Evolutionary conservation across 2,329 filamentous ascomycete genomes (phyloP).

Genomic region (Aphanoascus verrucosus): DNA sequence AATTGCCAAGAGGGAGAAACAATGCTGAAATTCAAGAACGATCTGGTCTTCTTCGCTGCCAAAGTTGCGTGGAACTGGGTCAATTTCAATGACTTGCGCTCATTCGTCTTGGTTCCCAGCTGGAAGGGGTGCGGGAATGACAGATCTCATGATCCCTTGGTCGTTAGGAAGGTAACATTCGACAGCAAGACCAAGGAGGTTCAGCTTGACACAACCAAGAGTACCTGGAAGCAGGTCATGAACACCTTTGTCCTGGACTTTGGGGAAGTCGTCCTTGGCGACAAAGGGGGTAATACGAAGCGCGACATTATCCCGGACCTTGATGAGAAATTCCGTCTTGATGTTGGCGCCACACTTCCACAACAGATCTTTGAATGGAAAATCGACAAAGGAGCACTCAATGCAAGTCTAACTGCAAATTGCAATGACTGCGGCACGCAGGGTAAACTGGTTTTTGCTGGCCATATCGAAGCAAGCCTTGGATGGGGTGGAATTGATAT

Average conservation of each 20-base stretch:
- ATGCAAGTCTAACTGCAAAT: conserved; percentile 9
- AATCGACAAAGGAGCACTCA: conserved; percentile 1
- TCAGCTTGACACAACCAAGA: conserved; percentile 5
- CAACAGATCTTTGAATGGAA: conserved; percentile 6
- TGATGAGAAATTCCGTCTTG: conserved; percentile 7
- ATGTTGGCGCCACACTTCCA: conserved; percentile 3
- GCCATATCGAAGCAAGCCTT: conserved; percentile 11
- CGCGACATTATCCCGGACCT: conserved; percentile 7
- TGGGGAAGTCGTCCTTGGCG: conserved; percentile 9
- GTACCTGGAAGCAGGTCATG: conserved; percentile 11
- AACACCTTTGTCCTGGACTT: conserved; percentile 8
- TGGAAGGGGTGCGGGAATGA: conserved; percentile 6
- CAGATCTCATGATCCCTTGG: conserved; percentile 2
- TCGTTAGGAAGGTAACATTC: conserved; percentile 8
- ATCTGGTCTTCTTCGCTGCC: conserved; percentile 4
- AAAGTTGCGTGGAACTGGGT: conserved; percentile 11
- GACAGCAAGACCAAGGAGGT: conserved; percentile 4
- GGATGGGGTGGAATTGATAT: background rate
- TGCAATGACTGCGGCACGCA: conserved; percentile 9
- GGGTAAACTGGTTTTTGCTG: conserved; percentile 9
- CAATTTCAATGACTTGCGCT: conserved; percentile 9
- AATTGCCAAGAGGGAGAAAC: conserved; percentile 4
- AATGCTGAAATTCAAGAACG: conserved; percentile 2
- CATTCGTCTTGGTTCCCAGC: conserved; percentile 9
- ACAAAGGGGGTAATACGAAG: conserved; percentile 1